These are phyloP conservation scores for Cystofilobasidium bisporidii DNA, from an alignment of 768 basidiomycete species.

Conservation along the genomic window DNA sequence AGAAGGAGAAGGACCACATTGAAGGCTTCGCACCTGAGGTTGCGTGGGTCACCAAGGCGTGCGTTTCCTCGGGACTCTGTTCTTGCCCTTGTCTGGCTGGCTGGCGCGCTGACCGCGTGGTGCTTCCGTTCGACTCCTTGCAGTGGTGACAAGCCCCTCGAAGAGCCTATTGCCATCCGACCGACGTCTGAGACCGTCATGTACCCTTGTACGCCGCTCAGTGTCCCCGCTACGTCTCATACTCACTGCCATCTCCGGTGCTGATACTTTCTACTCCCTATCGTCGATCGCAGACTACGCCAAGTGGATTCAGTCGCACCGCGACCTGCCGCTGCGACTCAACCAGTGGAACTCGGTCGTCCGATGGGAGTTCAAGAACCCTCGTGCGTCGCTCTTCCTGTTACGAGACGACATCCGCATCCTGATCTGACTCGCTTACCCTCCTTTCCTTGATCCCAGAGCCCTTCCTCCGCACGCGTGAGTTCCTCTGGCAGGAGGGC, in stretches of 20 bases:
- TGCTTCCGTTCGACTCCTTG: neutral
- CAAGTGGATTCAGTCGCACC: constrained; percentile 96
- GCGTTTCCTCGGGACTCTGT: too few species aligned
- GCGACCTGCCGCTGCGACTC: constrained; percentile 90
- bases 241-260: neutral
- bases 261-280: too few species aligned
- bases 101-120: neutral
- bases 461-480: constrained; percentile 96
- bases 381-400: constrained; percentile 53
- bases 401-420: neutral
- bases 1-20: constrained; percentile 95
- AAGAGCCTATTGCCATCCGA: constrained; percentile 94
- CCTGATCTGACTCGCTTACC: neutral
- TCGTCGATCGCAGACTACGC: constrained; percentile 71
- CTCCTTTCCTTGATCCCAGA: constrained; percentile 45
- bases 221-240: neutral
- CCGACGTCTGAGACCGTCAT: constrained; percentile 98
- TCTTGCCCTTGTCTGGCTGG: constrained; percentile 28
- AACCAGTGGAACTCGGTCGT: constrained; percentile 99
- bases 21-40: constrained; percentile 99
- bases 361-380: constrained; percentile 99
- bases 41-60: constrained; percentile 99
- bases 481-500: constrained; percentile 99
- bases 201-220: constrained; percentile 73
- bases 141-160: constrained; percentile 83